Evolutionary conservation across 192 early-diverging fungal species (phyloP), one percentile per base, ranked within the genome.

Genomic region (Piromyces finnis): DNA sequence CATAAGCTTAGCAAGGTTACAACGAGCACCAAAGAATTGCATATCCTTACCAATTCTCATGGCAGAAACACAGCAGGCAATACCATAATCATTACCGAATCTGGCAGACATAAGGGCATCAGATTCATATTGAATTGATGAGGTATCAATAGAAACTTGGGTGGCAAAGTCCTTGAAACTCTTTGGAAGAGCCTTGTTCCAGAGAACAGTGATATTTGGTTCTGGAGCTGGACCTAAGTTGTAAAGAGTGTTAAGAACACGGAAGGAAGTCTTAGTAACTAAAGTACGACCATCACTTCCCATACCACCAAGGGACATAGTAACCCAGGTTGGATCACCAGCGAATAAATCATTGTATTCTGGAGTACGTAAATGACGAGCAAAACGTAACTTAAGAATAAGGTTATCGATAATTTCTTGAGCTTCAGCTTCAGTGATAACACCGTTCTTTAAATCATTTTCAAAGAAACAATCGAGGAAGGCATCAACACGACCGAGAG

Each of bases 41-140:
- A 81, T 80, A 82, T 82, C 81, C 81, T 82, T 82, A 28, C 81
- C 81, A 28, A 83, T 82, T 29, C 79, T 36, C 82, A 82, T 82
- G 78, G 82, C 82, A 29, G 79, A 80, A 6, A 82, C 82, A 82
- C 82, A 82, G 82, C 82, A 82, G n/a, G 82, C 82, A 37, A 82
- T 82, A 68, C 81, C 82, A 82, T 82, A 82, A 78, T 82, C 81
- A 82, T 82, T 82, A 30, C 81, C 81, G 30, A 80, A 82, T 28
- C 35, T 32, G 16, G 32, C 36, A 16, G 81, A 78, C 81, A 82
- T 82, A 82, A 82, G 81, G 12, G 80, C 79, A 35, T 82, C 81
- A 82, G 32, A 51, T 80, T 82, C 81, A 18, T 81, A 81, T 77
- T 82, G 81, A 18, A 82, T 80, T 15, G 80, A 81, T 11, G 80